Evolutionary conservation across 2,329 filamentous ascomycete genomes (phyloP).

Genomic region (Sporothrix sp.): DNA sequence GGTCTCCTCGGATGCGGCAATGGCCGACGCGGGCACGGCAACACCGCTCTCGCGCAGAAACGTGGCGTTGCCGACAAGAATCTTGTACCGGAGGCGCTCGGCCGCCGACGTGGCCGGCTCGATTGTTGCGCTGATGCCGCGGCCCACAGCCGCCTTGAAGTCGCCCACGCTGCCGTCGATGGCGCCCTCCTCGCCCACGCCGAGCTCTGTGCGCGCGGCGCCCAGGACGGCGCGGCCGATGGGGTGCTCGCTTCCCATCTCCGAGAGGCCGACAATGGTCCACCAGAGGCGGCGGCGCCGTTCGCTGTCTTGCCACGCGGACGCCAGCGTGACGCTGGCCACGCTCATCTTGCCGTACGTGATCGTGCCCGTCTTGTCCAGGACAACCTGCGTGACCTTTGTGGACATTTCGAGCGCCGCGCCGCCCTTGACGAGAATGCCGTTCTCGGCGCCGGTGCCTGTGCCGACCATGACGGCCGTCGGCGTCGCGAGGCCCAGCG

Average conservation of each 20-base stretch:
- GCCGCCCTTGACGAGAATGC: constrained; percentile 95
- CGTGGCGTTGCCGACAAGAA: constrained; percentile 73
- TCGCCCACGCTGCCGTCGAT: constrained; percentile 79
- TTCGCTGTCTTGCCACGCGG: constrained; percentile 59
- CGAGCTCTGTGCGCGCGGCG: constrained; percentile 66
- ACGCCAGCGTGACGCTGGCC: constrained; percentile 56
- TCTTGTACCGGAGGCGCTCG: constrained; percentile 62
- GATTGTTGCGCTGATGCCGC: constrained; percentile 72
- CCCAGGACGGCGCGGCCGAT: constrained; percentile 79
- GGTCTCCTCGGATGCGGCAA: constrained; percentile 52
- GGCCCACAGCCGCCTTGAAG: constrained; percentile 74
- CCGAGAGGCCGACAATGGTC: constrained; percentile 88
- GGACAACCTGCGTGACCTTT: constrained; percentile 78
- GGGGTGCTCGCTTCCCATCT: constrained; percentile 92
- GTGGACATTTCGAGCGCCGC: constrained; percentile 83
- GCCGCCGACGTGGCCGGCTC: constrained; percentile 61
- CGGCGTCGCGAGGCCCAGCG: constrained; percentile 87
- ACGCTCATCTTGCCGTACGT: constrained; percentile 95
- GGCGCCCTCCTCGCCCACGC: constrained; percentile 58
- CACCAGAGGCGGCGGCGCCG: constrained; percentile 76
- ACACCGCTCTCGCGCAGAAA: constrained; percentile 67
- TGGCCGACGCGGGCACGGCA: constrained; percentile 51
- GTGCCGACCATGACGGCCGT: constrained; percentile 99
- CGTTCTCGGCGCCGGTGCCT: constrained; percentile 89
- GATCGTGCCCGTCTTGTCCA: constrained; percentile 94